Base-by-base conservation (phyloP, 257 asterid genomes). In the Ligustrum vulgare region DNA sequence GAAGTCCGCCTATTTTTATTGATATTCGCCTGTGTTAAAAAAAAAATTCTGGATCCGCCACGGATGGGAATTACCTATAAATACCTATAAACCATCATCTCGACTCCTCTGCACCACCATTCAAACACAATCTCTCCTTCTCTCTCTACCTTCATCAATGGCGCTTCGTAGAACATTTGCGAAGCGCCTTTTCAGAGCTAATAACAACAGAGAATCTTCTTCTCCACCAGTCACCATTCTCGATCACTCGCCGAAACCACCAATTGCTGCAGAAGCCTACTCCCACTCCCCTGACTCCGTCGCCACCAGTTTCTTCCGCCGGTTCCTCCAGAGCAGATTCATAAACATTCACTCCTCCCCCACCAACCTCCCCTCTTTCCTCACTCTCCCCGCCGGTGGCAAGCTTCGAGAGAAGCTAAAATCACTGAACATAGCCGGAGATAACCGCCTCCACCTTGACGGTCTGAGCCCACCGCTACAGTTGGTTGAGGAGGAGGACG, bases 121-220 rank as follows among this genome's bases (percentile, higher is more conserved):
- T 56, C 65, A 75, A 32, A 78, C 71, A 25, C 78, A 4, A 10
- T 3, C 56, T 22, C 23, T 11, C 32, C 13, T 13, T 45, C 7
- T 39, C 12, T 8, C 7, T 43, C 54, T 13, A 3, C 7, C 16
- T 51, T 49, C 54, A 5, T 31, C 73, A 85, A 93, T 93, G 97
- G 96, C 95, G 77, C 90, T 91, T 78, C 89, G 90, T 5, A 80
- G 86, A 72, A 34, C 87, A 33, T 71, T 86, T 71, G 66, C 84
- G 28, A 72, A 58, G 60, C 76, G 31, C 77, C 10, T 70, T 78
- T 9, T 54, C 81, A 49, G 76, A 87, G 58, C 70, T 84, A 16
- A 75, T 84, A 16, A 75, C 74, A n/a, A 16, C 11, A 1, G 43
- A 12, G 18, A 49, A 45, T 35, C 67, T 25, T 60, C 72, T 13